Conservation (phyloP, 148 eudicot species). For the Rheum nobile region DNA sequence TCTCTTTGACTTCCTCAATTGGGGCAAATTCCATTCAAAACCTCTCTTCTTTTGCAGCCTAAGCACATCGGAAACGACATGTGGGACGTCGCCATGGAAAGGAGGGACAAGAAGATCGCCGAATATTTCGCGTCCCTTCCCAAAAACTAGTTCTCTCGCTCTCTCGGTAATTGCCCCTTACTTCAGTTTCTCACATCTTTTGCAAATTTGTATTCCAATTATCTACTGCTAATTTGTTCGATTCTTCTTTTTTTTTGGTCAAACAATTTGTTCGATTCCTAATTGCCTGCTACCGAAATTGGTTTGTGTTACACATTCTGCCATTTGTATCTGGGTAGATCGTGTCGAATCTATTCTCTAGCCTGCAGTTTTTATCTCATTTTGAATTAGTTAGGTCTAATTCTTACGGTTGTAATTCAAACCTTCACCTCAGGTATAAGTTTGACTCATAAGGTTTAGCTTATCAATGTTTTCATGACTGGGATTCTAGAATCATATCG, state of each 20-base stretch:
- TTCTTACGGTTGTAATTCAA: too few relatives aligned
- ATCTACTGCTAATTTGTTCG: neutral
- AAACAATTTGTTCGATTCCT: too few relatives aligned
- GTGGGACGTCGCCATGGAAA: constrained; percentile 99
- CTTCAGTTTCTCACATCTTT: neutral
- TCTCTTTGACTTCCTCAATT: neutral
- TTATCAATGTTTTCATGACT: too few relatives aligned
- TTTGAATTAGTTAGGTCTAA: neutral
- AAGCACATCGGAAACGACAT: constrained; percentile 84
- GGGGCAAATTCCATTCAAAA: neutral
- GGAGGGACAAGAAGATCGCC: constrained; percentile 73
- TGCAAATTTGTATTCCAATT: neutral
- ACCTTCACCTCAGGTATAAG: neutral
- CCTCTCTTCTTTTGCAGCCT: constrained; percentile 34
- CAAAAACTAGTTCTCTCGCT: constrained; percentile 1
- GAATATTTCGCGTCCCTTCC: constrained; percentile 25
- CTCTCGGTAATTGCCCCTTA: constrained; percentile 2
- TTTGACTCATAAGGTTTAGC: too few relatives aligned
- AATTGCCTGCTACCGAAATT: too few relatives aligned
- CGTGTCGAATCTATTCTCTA: too few relatives aligned
- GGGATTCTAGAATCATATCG: too few relatives aligned
- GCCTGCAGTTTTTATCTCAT: too few relatives aligned
- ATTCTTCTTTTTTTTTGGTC: too few relatives aligned
- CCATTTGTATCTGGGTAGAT: too few relatives aligned
- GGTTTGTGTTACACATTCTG: too few relatives aligned